Conservation (phyloP, 441 rosid genomes). For the Adansonia madagascariensis region DNA sequence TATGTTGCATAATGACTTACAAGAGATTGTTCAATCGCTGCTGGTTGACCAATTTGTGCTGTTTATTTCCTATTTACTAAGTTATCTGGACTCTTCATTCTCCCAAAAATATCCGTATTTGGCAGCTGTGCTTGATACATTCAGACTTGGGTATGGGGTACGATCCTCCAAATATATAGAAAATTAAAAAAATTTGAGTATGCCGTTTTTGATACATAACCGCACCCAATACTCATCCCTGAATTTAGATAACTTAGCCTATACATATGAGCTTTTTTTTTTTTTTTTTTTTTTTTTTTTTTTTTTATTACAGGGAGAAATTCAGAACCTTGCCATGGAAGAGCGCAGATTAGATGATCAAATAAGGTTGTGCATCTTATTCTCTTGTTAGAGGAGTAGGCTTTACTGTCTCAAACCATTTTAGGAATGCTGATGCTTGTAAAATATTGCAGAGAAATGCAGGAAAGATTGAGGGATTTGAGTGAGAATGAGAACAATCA, state of each 20-base stretch:
- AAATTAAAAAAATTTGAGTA: too few species aligned
- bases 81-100: too few species aligned
- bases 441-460: slow-evolving; percentile 66
- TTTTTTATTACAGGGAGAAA: slow-evolving; percentile 61
- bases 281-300: background rate
- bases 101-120: too few species aligned
- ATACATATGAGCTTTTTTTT: background rate
- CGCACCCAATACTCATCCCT: too few species aligned
- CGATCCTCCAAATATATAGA: too few species aligned
- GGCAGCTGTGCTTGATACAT: too few species aligned
- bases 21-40: background rate
- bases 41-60: background rate
- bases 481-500: slow-evolving; percentile 81
- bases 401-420: slow-evolving; percentile 28
- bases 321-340: slow-evolving; percentile 68
- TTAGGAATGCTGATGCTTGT: slow-evolving; percentile 42
- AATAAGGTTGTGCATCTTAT: slow-evolving; percentile 63
- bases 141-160: too few species aligned
- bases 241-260: too few species aligned
- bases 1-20: slow-evolving; percentile 17
- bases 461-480: slow-evolving; percentile 68
- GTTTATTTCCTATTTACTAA: background rate
- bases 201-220: too few species aligned
- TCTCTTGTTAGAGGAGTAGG: slow-evolving; percentile 33
- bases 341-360: slow-evolving; percentile 72